A percentile compares a stretch with the other conserved stretches of the same genome.
These are phyloP conservation scores for Trichocomaceae sp. DNA, from an alignment of 2,329 filamentous ascomycete genomes.

Conservation along the genomic window DNA sequence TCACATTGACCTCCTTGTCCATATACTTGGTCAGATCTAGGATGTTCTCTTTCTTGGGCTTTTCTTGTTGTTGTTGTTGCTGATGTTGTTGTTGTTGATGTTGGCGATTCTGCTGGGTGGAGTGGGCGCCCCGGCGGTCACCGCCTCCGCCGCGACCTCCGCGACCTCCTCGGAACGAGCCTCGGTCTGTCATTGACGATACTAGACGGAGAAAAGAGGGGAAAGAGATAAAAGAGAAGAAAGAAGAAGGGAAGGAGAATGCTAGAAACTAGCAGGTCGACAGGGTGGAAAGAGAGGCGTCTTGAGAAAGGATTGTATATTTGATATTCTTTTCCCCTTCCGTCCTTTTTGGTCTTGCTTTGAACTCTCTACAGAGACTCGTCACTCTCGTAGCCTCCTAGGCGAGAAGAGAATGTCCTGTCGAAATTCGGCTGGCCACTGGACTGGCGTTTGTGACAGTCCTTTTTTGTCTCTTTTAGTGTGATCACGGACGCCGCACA, in stretches of 20 bases:
- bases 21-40: constrained; percentile 92
- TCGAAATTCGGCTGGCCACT: background rate
- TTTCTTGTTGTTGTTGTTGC: constrained; percentile 53
- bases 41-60: constrained; percentile 95
- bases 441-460: background rate
- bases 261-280: background rate
- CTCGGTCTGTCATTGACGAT: constrained; percentile 41
- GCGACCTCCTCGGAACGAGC: constrained; percentile 48
- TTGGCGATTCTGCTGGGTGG: constrained; percentile 39
- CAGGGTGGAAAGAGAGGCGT: background rate
- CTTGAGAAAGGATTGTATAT: background rate
- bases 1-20: constrained; percentile 91
- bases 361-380: background rate
- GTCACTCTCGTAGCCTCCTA: background rate
- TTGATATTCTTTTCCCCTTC: background rate
- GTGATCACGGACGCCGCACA: too few relatives aligned
- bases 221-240: background rate
- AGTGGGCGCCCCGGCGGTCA: constrained; percentile 19
- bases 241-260: background rate
- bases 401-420: too few relatives aligned
- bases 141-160: constrained; percentile 33
- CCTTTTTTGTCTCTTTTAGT: background rate
- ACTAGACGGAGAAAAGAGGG: constrained; percentile 17
- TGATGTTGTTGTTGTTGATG: constrained; percentile 30
- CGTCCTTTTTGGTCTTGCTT: background rate